A percentile compares a stretch with the other conserved stretches of the same genome.
Evolutionary conservation across 163 green algal species (phyloP).

Genomic region (Coccomyxa subellipsoidea): DNA sequence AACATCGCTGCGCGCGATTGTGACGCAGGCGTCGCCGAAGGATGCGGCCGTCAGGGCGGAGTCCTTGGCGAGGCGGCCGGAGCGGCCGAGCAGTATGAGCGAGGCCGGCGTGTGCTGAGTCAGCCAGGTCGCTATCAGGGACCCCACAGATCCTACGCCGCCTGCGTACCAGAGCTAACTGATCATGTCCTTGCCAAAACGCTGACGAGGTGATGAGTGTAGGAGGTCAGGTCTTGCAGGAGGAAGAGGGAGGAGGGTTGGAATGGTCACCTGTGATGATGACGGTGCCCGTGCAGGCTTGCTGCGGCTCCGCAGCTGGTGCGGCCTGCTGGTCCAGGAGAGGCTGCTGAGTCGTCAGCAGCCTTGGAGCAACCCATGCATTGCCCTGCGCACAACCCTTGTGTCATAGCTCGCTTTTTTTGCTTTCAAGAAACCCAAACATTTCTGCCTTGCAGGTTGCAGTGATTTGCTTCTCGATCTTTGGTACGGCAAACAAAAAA

Average conservation of each 20-base stretch:
- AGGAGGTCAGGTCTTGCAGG: background rate
- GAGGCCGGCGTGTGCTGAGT: background rate
- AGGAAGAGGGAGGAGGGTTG: background rate
- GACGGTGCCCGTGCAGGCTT: background rate
- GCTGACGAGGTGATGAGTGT: too few species aligned
- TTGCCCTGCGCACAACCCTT: constrained; percentile 1
- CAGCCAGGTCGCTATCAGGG: constrained; percentile 35
- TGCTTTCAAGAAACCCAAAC: too few species aligned
- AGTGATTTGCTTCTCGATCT: too few species aligned
- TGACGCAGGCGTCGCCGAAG: constrained; percentile 5
- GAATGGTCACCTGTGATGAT: constrained; percentile 8
- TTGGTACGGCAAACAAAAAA: too few species aligned
- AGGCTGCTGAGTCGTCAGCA: background rate
- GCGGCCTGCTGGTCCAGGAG: background rate
- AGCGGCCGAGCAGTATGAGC: constrained; percentile 31
- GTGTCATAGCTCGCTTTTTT: too few species aligned
- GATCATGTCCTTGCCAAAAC: background rate
- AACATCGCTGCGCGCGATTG: constrained; percentile 26
- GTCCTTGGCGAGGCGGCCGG: constrained; percentile 10
- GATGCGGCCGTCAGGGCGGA: background rate
- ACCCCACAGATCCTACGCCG: constrained; percentile 38
- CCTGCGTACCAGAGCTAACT: constrained; percentile 8
- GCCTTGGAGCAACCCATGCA: constrained; percentile 2
- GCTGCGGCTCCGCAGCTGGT: background rate
- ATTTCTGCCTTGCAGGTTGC: too few species aligned